Evolutionary conservation across 345 rosid genomes (phyloP), one percentile per base, ranked within the genome.

Genomic region (Citrus inodora): DNA sequence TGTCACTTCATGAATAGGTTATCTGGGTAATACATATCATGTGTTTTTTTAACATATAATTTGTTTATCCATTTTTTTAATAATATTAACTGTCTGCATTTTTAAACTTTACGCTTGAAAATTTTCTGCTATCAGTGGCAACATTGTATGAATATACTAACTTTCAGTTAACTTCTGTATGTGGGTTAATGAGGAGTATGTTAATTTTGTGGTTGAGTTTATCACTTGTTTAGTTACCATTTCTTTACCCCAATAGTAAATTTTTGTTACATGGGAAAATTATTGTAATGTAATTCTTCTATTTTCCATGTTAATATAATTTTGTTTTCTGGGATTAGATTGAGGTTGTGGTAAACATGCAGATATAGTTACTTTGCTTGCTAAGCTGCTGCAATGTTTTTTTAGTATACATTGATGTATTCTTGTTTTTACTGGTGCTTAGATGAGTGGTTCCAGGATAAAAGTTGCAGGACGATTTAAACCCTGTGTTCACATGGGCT

Each of bases 391-490:
- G 56, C 40, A 56, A 16, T 51, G 61, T 32, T 37, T n/a, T 76
- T 70, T 67, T 67, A 37, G 58, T 17, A n/a, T 48, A 66, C 84
- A 77, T 79, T 71, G 28, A 42, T 30, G 21, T 61, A 37, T 70
- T 80, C 70, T 24, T 61, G 21, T 55, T 56, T 56, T 71, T 28
- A 32, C 30, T 46, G 61, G 40, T 72, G 21, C 28, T 25, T 80
- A 96, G 99, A 92, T 91, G 95, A 96, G 99, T 80, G 99, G 98
- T 74, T 92, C 93, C n/a, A 90, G 99, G 86, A 94, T 96, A 87
- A 96, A 92, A 82, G 89, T 92, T 70, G 98, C 98, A 74, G 99
- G 99, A 82, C 90, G 99, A 84, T 96, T 96, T 81, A 90, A 86
- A 87, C 91, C 98, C 61, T 96, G 99, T 86, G 87, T 78, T 67